Base-by-base conservation (phyloP, 306 rosid species). In the Styphnolobium japonicum region DNA sequence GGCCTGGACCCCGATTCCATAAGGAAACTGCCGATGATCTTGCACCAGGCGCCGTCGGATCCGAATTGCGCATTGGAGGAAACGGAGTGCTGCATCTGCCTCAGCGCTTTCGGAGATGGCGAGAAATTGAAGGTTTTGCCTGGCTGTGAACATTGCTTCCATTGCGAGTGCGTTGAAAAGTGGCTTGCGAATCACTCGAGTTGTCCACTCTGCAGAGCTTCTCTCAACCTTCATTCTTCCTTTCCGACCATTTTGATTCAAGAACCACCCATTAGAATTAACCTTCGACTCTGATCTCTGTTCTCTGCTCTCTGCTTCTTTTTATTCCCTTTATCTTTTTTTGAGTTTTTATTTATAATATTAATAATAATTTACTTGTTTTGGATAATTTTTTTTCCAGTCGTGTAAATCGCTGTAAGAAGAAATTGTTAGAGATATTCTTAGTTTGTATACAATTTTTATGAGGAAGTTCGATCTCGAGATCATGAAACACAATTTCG, bases 201-300 rank as follows among this genome's bases (percentile, higher is more conserved):
- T 53, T 95, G 98, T 69, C 98, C 98, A 19, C 85, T 95, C 9
- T 95, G 98, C 49, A 88, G 98, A 31, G 80, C 88, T 68, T 90
- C 93, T 42, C 91, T 91, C 37, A 84, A 23, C 6, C 37, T 77
- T 5, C 82, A 71, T 75, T 65, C 88, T 9, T 48, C 70, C 2
- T 81, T 83, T 11, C 86, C 87, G 0, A 16, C 0, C n/a, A 73
- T 84, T 84, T 81, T 87, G 86, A 77, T 84, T 39, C 82, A 81
- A 51, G 86, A 81, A 64, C 90, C 87, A 9, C 90, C 87, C 0
- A n/a, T 83, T 51, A 81, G 84, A 57, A 37, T 25, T 67, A 40
- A 53, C 25, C 0, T 46, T 16, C 34, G 36, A 0, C 0, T 61
- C 6, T 81, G 12, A 76, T 57, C 21, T 36, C 33, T 16, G 0